These are phyloP conservation scores for Chytridiales sp. DNA, from an alignment of 371 early-diverging fungal genomes.

Conservation along the genomic window DNA sequence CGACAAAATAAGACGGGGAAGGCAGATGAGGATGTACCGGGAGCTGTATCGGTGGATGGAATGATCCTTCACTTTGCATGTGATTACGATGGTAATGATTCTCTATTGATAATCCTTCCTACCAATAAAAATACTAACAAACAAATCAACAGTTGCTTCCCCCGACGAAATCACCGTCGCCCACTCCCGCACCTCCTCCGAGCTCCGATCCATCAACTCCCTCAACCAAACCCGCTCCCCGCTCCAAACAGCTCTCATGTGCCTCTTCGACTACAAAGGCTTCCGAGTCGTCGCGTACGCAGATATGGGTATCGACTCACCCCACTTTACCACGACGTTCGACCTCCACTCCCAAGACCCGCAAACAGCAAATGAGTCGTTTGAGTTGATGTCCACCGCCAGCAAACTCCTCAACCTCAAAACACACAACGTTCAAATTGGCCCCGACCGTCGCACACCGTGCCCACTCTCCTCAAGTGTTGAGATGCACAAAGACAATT, in stretches of 20 bases:
- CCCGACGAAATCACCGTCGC: slow-evolving; percentile 30
- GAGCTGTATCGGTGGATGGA: slow-evolving; percentile 34
- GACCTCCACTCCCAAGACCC: too few relatives aligned
- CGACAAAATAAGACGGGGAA: neutral
- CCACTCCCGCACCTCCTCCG: slow-evolving; percentile 33
- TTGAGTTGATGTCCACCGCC: slow-evolving; percentile 21
- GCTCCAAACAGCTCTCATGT: slow-evolving; percentile 47
- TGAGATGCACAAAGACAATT: slow-evolving; percentile 32
- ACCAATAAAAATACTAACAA: neutral
- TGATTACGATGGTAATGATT: slow-evolving; percentile 45
- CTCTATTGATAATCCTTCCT: neutral
- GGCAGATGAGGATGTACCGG: slow-evolving; percentile 10
- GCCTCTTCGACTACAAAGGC: slow-evolving; percentile 55
- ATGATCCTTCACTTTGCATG: slow-evolving; percentile 49
- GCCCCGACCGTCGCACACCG: slow-evolving; percentile 39
- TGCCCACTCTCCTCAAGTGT: slow-evolving; percentile 25
- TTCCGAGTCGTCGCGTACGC: slow-evolving; percentile 53
- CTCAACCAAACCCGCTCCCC: slow-evolving; percentile 22
- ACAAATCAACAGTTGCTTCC: slow-evolving; percentile 20
- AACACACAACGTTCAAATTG: slow-evolving; percentile 45
- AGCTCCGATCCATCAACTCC: slow-evolving; percentile 45
- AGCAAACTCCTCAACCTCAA: slow-evolving; percentile 37
- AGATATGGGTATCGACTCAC: slow-evolving; percentile 38
- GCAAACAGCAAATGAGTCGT: slow-evolving; percentile 27
- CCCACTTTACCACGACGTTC: slow-evolving; percentile 26